Evolutionary conservation across 345 rosid species (phyloP).

Genomic region (Citrus sp.): DNA sequence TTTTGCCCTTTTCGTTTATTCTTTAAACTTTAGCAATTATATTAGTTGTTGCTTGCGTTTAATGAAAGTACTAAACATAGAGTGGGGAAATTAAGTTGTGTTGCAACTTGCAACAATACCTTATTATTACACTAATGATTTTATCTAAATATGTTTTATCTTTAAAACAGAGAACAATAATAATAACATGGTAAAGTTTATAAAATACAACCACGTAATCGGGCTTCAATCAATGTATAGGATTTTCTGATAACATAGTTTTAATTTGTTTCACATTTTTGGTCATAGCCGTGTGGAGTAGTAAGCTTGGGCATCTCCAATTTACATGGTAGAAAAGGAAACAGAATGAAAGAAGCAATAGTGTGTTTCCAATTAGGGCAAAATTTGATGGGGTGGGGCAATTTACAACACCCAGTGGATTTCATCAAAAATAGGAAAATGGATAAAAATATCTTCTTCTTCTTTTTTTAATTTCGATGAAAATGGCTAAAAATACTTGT

Average conservation of each 20-base stretch:
- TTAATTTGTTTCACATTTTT: conserved; percentile 3
- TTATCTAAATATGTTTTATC: background rate
- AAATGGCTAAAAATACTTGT: conserved; percentile 13
- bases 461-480: background rate
- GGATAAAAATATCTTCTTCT: background rate
- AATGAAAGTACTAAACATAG: background rate
- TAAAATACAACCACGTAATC: conserved; percentile 19
- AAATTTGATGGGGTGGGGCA: background rate
- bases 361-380: conserved; percentile 5
- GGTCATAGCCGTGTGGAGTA: conserved; percentile 19
- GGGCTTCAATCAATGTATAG: conserved; percentile 12
- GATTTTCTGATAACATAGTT: background rate
- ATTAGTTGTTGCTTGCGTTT: background rate
- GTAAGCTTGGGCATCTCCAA: conserved; percentile 12
- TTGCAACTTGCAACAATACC: background rate
- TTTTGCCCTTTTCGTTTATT: background rate
- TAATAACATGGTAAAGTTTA: background rate
- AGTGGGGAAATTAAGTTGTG: background rate
- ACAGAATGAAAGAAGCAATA: background rate
- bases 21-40: background rate
- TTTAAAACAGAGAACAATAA: background rate
- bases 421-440: conserved; percentile 24
- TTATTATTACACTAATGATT: background rate
- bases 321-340: background rate
- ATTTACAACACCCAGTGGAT: conserved; percentile 13